Conservation (phyloP, 345 rosid species). For the Capsella bursapastoris region DNA sequence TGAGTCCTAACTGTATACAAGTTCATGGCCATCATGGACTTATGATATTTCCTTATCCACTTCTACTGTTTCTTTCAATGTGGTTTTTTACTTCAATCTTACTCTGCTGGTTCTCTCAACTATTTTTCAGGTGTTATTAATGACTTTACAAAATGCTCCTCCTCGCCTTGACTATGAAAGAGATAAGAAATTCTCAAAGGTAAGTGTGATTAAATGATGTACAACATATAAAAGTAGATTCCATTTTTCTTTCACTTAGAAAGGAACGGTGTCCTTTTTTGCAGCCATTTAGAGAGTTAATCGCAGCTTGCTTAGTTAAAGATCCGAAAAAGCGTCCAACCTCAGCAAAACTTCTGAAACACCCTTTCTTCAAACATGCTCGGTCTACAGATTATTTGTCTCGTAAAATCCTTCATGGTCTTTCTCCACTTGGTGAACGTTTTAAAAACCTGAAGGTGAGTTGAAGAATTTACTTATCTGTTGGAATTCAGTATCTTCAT, state of each 20-base stretch:
- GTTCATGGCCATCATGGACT: neutral
- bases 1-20: slow-evolving; percentile 26
- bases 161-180: slow-evolving; percentile 92
- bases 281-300: slow-evolving; percentile 85
- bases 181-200: slow-evolving; percentile 84
- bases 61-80: neutral
- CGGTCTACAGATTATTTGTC: slow-evolving; percentile 64
- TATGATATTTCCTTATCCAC: neutral
- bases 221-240: slow-evolving; percentile 24
- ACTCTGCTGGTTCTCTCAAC: neutral
- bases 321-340: slow-evolving; percentile 92
- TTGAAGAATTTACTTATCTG: slow-evolving; percentile 4
- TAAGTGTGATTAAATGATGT: slow-evolving; percentile 33
- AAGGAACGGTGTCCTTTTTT: neutral
- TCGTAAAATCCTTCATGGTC: slow-evolving; percentile 62
- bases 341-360: slow-evolving; percentile 77
- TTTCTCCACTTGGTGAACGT: slow-evolving; percentile 80
- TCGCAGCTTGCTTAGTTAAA: slow-evolving; percentile 87
- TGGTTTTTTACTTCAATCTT: too few relatives aligned
- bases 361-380: slow-evolving; percentile 78
- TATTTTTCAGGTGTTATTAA: slow-evolving; percentile 66
- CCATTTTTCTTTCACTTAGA: slow-evolving; percentile 29
- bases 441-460: slow-evolving; percentile 70
- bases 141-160: slow-evolving; percentile 94
- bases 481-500: slow-evolving; percentile 6